Evolutionary conservation across 2,329 filamentous ascomycete genomes (phyloP).

Genomic region (Beauveria asiatica): DNA sequence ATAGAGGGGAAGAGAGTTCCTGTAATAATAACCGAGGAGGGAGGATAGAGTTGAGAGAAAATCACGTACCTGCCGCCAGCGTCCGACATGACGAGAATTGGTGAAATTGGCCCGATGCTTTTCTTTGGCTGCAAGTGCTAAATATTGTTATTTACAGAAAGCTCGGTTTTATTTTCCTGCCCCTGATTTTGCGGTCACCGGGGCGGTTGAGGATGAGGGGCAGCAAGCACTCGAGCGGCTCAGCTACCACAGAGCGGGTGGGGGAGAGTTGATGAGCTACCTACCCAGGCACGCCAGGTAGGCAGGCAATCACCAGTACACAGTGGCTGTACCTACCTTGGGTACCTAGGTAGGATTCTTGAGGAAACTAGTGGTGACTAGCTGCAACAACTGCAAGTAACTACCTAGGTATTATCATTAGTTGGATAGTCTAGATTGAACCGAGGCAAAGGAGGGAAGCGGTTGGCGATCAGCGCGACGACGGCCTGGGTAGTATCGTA

Average conservation of each 20-base stretch:
- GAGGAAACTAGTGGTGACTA: too few species aligned
- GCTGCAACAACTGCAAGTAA: too few species aligned
- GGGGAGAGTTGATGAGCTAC: background rate
- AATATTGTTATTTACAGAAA: background rate
- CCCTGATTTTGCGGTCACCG: background rate
- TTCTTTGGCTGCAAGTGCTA: background rate
- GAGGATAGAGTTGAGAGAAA: background rate
- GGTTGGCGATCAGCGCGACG: too few species aligned
- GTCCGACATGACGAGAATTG: conserved; percentile 22
- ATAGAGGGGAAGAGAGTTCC: background rate
- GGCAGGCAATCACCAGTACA: too few species aligned
- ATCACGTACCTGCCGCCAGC: conserved; percentile 22
- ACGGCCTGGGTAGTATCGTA: too few species aligned
- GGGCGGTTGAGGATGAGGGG: conserved; percentile 2
- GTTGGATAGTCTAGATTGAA: too few species aligned
- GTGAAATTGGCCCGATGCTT: background rate
- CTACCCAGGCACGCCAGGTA: too few species aligned
- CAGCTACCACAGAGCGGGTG: background rate
- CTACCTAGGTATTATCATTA: too few species aligned
- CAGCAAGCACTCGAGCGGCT: background rate
- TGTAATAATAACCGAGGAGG: background rate
- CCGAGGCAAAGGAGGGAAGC: too few species aligned
- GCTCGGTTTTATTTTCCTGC: background rate
- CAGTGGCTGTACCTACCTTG: too few species aligned
- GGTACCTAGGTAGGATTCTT: too few species aligned